Percentiles rank a stretch among this genome's conserved stretches.
phyloP scores from a whole-genome alignment of 1,139 yeast species.

The Blastobotrys malaysiensis region DNA sequence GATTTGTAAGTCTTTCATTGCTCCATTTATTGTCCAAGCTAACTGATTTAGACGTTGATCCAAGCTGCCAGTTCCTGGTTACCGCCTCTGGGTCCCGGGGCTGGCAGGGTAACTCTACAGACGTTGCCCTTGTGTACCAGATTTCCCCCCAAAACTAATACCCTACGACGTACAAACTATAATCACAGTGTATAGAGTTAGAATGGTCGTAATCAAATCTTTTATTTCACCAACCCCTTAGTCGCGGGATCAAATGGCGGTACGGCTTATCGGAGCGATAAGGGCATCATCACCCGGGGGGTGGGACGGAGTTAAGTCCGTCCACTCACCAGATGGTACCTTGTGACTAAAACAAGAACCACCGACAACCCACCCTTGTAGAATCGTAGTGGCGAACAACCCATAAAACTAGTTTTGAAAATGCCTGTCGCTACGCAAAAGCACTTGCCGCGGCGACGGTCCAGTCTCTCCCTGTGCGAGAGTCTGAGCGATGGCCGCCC shows the following conservation, averaged over 20 bases:
- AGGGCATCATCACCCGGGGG: neutral
- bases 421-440: neutral
- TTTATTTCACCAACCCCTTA: neutral
- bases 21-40: neutral
- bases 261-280: neutral
- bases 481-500: neutral
- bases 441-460: neutral
- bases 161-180: too few relatives aligned
- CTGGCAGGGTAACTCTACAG: constrained; percentile 83
- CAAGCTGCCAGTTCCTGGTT: constrained; percentile 79
- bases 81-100: constrained; percentile 95
- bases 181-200: neutral
- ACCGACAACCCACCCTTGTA: neutral
- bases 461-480: neutral
- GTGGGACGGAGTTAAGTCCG: neutral
- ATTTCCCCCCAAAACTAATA: constrained; percentile 36
- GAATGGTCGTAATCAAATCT: neutral
- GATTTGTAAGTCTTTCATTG: constrained; percentile 19
- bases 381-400: neutral
- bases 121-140: constrained; percentile 74
- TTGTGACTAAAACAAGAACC: neutral
- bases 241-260: neutral
- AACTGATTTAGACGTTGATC: constrained; percentile 57
- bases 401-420: neutral
- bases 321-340: neutral